Evolutionary conservation across 2,329 filamentous ascomycete genomes (phyloP), one percentile per base, ranked within the genome.

Genomic region (Leptographium galeiforme): DNA sequence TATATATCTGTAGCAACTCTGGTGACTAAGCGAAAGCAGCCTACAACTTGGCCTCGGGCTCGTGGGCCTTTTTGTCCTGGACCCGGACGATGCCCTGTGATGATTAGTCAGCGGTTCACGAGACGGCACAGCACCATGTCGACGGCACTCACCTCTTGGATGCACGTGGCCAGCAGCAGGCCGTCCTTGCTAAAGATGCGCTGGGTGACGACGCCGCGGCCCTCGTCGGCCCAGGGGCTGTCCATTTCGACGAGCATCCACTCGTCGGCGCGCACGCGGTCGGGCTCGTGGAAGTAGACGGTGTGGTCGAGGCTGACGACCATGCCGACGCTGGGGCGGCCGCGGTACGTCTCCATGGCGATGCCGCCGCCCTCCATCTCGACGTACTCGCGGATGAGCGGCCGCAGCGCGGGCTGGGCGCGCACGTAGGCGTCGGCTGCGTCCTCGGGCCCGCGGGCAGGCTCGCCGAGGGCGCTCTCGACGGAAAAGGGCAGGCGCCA

Each of bases 191-290:
- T 75, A 64, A 82, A 90, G 56, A 91, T 85, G 66, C 79, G 78
- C 72, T 89, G 85, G 60, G 77, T 78, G 43, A 91, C 87, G 18
- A 91, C 73, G 0, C 85, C 87, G 56, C 87, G 75, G 4, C 86
- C 87, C 61, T 89, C 84, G 1, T 84, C 86, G 2, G 83, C 78
- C 87, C 87, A 93, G 0, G 87, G 85, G 53, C 81, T 88, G 67
- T 86, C 78, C 78, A 87, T 87, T 71, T 90, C 86, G 19, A 76
- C 78, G 60, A 88, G 81, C 78, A 89, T 84, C 86, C 86, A 90
- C 67, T 89, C 78, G 61, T 84, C 81, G 6, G 78, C 80, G 60
- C 69, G 71, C 53, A 84, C 76, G 54, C 66, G 67, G 55, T 68
- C 66, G 30, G 80, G 79, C 66, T 81, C 78, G 61, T 84, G 80